These are phyloP conservation scores for Thelonectria discophora DNA, from an alignment of 2,329 filamentous ascomycete genomes.

Conservation along the genomic window DNA sequence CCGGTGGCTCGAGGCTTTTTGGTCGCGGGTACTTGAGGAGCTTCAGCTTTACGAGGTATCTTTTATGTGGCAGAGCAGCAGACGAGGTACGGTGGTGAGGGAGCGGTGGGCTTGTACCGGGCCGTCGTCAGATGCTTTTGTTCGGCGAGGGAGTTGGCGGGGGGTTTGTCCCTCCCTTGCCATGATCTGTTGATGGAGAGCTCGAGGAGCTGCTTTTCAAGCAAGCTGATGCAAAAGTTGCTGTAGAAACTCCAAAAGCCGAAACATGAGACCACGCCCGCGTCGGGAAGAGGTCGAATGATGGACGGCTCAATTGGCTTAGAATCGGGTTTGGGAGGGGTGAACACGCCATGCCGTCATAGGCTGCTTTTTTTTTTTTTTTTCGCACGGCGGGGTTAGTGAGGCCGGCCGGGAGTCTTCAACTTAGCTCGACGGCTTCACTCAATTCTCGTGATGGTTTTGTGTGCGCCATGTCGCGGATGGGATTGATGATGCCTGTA, in stretches of 20 bases:
- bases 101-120: slow-evolving; percentile 14
- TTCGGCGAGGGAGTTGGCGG: not conserved
- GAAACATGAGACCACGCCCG: not conserved
- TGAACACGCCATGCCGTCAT: slow-evolving; percentile 21
- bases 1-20: slow-evolving; percentile 34
- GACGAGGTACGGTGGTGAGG: slow-evolving; percentile 24
- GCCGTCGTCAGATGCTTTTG: not conserved
- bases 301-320: slow-evolving; percentile 11
- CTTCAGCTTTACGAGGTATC: slow-evolving; percentile 22
- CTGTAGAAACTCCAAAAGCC: no score
- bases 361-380: slow-evolving; percentile 12
- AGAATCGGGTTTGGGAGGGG: slow-evolving; percentile 1
- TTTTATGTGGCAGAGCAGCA: not conserved
- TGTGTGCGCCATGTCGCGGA: no score
- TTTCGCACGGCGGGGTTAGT: slow-evolving; percentile 7
- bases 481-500: no score
- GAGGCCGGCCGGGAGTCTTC: not conserved
- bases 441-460: no score
- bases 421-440: no score
- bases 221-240: no score
- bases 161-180: no score
- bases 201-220: not conserved
- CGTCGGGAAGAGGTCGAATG: not conserved
- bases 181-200: not conserved
- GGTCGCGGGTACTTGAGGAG: slow-evolving; percentile 10